Evolutionary conservation across 257 asterid species (phyloP), one percentile per base, ranked within the genome.

Genomic region (Plantago major): DNA sequence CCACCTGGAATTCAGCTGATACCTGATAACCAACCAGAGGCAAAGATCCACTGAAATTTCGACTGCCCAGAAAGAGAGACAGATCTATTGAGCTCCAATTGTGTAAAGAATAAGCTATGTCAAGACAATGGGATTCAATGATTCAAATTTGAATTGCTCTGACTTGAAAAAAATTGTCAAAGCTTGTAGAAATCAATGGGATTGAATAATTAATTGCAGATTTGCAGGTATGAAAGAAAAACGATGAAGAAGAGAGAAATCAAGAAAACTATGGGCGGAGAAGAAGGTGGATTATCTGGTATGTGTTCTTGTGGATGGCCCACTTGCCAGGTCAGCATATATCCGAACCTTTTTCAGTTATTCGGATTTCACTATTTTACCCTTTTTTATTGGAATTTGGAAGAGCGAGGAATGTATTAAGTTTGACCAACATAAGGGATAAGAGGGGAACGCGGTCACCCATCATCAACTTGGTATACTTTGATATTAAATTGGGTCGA

Each of bases 191-290:
- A 22, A 22, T 22, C 26, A 22, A 22, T 22, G 26, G 26, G 26
- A 22, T 22, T 22, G 26, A 22, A 22, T 22, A 22, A 22, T 22
- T 22, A 22, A 22, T 22, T 2, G 26, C 26, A 6, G 9, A 30
- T 50, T 14, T 17, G 49, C 16, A 26, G 38, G 60, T 28, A 28
- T 48, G 71, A 19, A 51, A 45, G 62, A 19, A 19, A 46, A 53
- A 15, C 56, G 45, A 55, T 51, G 65, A 40, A 65, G 65, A 33
- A 11, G 15, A 14, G 43, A 3, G 28, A 37, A 46, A 38, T 71
- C 3, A 26, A n/a, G 49, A 11, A 63, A 78, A 79, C 84, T 18
- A 30, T 61, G 86, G 87, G 92, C 87, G 81, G 81, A 72, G 84
- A 55, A 63, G 82, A 66, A 51, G 74, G 61, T 44, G 67, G 68